These are phyloP conservation scores for Mitragyna speciosa DNA, from an alignment of 257 asterid genomes.

Conservation along the genomic window DNA sequence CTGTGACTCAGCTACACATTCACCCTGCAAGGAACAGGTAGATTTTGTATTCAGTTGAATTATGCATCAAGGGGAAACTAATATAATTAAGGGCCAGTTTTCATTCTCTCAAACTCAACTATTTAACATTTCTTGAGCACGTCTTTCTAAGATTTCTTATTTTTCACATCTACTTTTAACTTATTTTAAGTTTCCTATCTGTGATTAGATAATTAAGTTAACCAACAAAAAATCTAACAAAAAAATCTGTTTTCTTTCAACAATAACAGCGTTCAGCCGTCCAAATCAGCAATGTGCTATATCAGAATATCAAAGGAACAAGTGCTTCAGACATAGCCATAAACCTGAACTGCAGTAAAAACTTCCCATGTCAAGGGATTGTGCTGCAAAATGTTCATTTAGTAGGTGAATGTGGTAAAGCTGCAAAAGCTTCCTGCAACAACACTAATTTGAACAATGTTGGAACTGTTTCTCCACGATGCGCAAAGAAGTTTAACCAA, in stretches of 20 bases:
- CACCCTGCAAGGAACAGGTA: constrained; percentile 61
- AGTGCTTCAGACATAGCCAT: constrained; percentile 60
- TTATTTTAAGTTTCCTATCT: neutral
- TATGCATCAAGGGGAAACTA: neutral
- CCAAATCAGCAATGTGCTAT: constrained; percentile 53
- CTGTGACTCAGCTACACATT: constrained; percentile 60
- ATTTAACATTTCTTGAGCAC: too few relatives aligned
- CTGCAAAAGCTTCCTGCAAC: constrained; percentile 51
- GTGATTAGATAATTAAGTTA: neutral
- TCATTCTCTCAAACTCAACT: neutral
- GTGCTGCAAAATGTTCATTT: constrained; percentile 56
- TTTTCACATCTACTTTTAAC: neutral
- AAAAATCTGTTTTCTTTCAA: neutral
- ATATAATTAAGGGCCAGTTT: neutral
- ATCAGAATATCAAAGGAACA: constrained; percentile 64
- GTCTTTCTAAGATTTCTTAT: neutral
- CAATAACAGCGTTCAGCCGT: constrained; percentile 51
- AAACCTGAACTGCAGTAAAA: constrained; percentile 52
- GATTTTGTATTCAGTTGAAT: neutral
- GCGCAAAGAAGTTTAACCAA: constrained; percentile 22
- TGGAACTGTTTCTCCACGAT: constrained; percentile 54
- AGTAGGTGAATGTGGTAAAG: constrained; percentile 27
- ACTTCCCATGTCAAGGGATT: constrained; percentile 60
- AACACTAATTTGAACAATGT: constrained; percentile 37
- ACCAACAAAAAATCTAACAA: neutral